phyloP scores from a whole-genome alignment of 495 filamentous ascomycete species.

The Amniculicola lignicola region DNA sequence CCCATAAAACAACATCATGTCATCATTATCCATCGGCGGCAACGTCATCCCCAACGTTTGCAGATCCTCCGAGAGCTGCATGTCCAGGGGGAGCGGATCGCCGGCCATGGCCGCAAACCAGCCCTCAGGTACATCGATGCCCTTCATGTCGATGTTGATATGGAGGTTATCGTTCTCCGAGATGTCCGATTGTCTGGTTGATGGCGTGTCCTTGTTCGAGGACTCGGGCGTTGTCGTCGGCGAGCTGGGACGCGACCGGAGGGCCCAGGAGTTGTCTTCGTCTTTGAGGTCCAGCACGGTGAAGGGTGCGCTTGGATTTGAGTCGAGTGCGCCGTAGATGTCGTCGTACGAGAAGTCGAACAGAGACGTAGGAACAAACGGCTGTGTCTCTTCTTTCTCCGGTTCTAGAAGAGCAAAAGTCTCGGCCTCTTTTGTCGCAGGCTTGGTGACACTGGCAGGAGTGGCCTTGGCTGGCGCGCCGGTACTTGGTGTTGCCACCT shows the following conservation, averaged over 20 bases:
- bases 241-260: conserved; percentile 20
- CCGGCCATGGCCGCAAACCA: conserved; percentile 17
- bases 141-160: conserved; percentile 23
- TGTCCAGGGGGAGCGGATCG: conserved; percentile 15
- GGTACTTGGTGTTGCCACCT: conserved; percentile 31
- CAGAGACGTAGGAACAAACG: conserved; percentile 7
- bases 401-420: not conserved
- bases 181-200: conserved; percentile 28
- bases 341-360: conserved; percentile 20
- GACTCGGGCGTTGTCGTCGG: conserved; percentile 23
- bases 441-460: conserved; percentile 15
- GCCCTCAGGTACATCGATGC: conserved; percentile 15
- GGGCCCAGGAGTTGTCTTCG: conserved; percentile 29
- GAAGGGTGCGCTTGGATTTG: conserved; percentile 14
- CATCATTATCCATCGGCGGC: conserved; percentile 22
- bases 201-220: conserved; percentile 25
- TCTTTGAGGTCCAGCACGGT: conserved; percentile 21
- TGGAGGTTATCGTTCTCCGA: conserved; percentile 32
- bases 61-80: conserved; percentile 23
- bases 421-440: conserved; percentile 16
- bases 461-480: conserved; percentile 21
- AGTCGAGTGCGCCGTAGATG: conserved; percentile 21
- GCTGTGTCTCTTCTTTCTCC: conserved; percentile 3
- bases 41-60: conserved; percentile 9
- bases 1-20: conserved; percentile 26